phyloP scores from a whole-genome alignment of 164 flowering plant species.

The Liquidambar formosana region DNA sequence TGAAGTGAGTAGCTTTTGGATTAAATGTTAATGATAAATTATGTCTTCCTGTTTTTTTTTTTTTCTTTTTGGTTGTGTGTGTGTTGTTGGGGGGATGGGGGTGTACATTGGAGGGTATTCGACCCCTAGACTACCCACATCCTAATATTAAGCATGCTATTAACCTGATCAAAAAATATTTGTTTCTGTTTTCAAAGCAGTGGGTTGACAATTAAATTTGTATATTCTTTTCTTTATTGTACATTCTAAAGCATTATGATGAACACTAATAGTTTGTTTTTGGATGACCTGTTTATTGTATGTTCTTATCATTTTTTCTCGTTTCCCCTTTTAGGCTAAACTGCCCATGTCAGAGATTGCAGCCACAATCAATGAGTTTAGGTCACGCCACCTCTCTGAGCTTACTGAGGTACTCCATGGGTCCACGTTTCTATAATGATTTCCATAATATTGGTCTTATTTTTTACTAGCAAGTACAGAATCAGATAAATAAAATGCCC shows the following conservation, averaged over 20 bases:
- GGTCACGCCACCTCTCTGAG: constrained; percentile 94
- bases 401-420: constrained; percentile 75
- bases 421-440: neutral
- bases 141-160: no score
- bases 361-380: constrained; percentile 90
- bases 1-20: neutral
- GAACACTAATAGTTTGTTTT: neutral
- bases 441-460: neutral
- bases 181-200: no score
- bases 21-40: no score
- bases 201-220: no score
- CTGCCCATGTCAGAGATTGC: constrained; percentile 93
- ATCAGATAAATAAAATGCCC: no score
- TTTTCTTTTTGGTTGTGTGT: no score
- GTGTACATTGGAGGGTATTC: no score
- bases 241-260: neutral
- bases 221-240: neutral
- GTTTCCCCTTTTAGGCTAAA: constrained; percentile 62
- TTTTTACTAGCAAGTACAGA: no score
- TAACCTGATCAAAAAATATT: no score
- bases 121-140: no score
- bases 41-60: no score
- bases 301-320: neutral
- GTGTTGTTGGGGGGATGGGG: no score
- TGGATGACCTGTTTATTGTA: neutral